phyloP scores from a whole-genome alignment of 2,329 filamentous ascomycete species.

The Xylaria digitata region DNA sequence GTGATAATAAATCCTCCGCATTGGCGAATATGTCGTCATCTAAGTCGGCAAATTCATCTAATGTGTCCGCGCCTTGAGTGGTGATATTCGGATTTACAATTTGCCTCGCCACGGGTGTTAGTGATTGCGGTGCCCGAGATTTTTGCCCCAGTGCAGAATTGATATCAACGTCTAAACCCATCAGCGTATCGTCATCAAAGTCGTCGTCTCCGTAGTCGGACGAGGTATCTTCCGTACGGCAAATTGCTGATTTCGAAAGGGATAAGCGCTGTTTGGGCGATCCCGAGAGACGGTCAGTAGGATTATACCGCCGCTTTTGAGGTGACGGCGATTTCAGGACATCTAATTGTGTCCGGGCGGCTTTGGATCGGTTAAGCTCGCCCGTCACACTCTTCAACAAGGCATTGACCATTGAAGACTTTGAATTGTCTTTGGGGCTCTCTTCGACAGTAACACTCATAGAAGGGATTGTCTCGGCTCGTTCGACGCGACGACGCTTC shows the following conservation, averaged over 20 bases:
- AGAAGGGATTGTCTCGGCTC: conserved; percentile 54
- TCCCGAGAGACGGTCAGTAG: conserved; percentile 33
- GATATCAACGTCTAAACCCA: conserved; percentile 62
- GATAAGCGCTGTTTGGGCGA: conserved; percentile 39
- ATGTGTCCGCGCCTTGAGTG: conserved; percentile 38
- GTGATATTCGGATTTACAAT: conserved; percentile 25
- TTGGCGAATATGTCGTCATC: conserved; percentile 70
- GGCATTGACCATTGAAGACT: conserved; percentile 68
- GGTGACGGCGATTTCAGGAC: conserved; percentile 58
- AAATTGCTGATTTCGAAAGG: conserved; percentile 39
- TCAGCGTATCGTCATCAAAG: conserved; percentile 69
- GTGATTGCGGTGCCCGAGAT: conserved; percentile 26
- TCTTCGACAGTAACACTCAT: conserved; percentile 50
- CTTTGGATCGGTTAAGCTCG: conserved; percentile 60
- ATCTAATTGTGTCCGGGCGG: conserved; percentile 48
- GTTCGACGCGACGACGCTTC: conserved; percentile 73
- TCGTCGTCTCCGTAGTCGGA: conserved; percentile 68
- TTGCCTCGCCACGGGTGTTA: conserved; percentile 38
- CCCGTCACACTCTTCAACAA: conserved; percentile 74
- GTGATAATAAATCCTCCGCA: conserved; percentile 57
- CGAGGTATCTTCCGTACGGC: conserved; percentile 33
- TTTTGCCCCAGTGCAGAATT: conserved; percentile 43
- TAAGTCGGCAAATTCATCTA: conserved; percentile 73
- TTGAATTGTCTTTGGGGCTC: conserved; percentile 62
- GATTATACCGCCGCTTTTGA: conserved; percentile 52